These are phyloP conservation scores for Aechmea fasciata DNA, from an alignment of 176 grass and related monocot genomes.

Conservation along the genomic window DNA sequence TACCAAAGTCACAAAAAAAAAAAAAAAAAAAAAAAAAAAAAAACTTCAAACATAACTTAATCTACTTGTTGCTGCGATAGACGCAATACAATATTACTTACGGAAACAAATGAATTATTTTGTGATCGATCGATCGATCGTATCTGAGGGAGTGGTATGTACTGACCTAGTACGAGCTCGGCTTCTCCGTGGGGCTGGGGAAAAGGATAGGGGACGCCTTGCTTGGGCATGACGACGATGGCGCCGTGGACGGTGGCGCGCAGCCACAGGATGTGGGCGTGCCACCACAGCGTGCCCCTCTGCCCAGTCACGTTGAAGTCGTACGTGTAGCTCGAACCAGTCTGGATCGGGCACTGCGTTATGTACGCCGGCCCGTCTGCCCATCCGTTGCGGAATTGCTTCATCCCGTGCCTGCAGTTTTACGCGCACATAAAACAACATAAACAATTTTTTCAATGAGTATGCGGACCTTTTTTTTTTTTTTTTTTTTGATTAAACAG, in stretches of 20 bases:
- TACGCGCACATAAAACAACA: not conserved
- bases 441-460: too few species aligned
- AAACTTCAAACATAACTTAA: too few species aligned
- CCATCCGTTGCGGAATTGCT: constrained; percentile 67
- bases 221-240: constrained; percentile 37
- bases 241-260: constrained; percentile 59
- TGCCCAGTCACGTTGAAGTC: constrained; percentile 46
- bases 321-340: constrained; percentile 37
- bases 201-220: constrained; percentile 57
- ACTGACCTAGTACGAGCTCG: constrained; percentile 45
- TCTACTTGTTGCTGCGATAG: too few species aligned
- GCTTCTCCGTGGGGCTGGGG: constrained; percentile 35
- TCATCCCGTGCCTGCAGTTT: constrained; percentile 45
- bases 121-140: too few species aligned
- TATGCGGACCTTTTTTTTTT: too few species aligned
- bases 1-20: constrained; percentile 2
- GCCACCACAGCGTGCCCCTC: constrained; percentile 52
- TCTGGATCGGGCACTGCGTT: constrained; percentile 54
- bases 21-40: too few species aligned
- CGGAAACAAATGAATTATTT: not conserved
- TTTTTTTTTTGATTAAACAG: too few species aligned
- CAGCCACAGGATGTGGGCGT: constrained; percentile 52
- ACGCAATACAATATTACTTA: too few species aligned
- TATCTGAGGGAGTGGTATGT: too few species aligned
- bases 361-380: constrained; percentile 53